Base-by-base conservation (phyloP, 257 asterid species). In the Forsythia suspensa region DNA sequence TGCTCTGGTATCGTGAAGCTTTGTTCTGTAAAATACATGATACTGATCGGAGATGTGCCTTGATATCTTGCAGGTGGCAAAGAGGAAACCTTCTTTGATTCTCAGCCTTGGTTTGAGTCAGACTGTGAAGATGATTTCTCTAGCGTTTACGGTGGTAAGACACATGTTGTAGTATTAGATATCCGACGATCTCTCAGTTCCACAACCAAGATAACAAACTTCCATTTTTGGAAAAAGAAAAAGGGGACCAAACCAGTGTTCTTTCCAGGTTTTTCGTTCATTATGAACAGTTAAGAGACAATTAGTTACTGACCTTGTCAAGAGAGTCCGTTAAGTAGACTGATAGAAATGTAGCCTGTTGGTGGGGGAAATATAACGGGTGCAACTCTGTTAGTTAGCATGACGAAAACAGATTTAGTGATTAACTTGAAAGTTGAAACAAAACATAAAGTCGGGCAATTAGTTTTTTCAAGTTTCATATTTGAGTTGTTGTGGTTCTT, bases 91-190 rank as follows among this genome's bases (percentile, higher is more conserved):
- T 85, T 87, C 69, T 85, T 81, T 39, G 89, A 87, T 72, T 73
- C 88, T 39, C 89, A 79, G 8, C 75, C 85, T 20, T 85, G 89
- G 86, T 74, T 85, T 71, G 91, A 87, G 70, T 87, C 89, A 1
- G 91, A 87, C 57, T 83, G 91, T 0, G 91, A 87, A 3, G 91
- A 87, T 73, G 91, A 87, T 73, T 85, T 87, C 73, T 70, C 41
- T 42, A 87, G 91, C 71, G 84, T 85, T 70, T 71, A 87, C 18
- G 85, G 91, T 73, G 89, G 91, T 87, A 82, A 79, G 91, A 48
- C 42, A 18, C 20, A 34, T 51, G 21, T 16, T 51, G 4, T 29
- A 37, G 16, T 61, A 24, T 10, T 61, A 61, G 15, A 61, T 9
- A 61, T 24, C 16, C 39, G 5, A 16, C 24, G 2, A 18, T 52